Percentiles rank a stretch among this genome's conserved stretches.
Evolutionary conservation across 225 moss, liverwort and hornwort genomes (phyloP).

Genomic region (Straminergon stramineum): DNA sequence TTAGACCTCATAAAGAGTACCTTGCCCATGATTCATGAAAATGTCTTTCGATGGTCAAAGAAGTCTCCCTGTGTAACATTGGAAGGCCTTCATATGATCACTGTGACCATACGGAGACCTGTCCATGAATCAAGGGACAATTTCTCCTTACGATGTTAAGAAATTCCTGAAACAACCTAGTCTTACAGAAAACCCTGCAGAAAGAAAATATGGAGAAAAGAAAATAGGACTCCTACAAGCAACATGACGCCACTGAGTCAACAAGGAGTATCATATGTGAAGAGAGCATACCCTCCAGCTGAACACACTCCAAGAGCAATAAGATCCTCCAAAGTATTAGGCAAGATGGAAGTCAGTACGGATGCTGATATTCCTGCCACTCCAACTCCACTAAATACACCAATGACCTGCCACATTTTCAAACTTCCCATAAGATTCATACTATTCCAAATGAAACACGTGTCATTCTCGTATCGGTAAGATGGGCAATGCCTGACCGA

Average conservation of each 20-base stretch:
- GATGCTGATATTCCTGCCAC: constrained; percentile 89
- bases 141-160: background rate
- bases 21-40: background rate
- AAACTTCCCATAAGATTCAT: background rate
- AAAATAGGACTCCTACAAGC: background rate
- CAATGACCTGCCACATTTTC: constrained; percentile 46
- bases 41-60: background rate
- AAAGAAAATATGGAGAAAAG: background rate
- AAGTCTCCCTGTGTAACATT: background rate
- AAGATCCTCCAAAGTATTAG: constrained; percentile 85
- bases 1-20: background rate
- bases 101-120: background rate
- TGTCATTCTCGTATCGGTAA: background rate
- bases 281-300: constrained; percentile 75
- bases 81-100: background rate
- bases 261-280: background rate
- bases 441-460: background rate
- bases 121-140: background rate
- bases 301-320: constrained; percentile 86
- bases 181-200: background rate
- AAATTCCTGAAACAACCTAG: background rate
- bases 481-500: background rate
- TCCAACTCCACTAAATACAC: constrained; percentile 71
- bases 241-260: background rate
- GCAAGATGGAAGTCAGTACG: constrained; percentile 75